These are phyloP conservation scores for maize (Zea mays) DNA, from an alignment of 176 grass and related monocot species.

Conservation along the genomic window DNA sequence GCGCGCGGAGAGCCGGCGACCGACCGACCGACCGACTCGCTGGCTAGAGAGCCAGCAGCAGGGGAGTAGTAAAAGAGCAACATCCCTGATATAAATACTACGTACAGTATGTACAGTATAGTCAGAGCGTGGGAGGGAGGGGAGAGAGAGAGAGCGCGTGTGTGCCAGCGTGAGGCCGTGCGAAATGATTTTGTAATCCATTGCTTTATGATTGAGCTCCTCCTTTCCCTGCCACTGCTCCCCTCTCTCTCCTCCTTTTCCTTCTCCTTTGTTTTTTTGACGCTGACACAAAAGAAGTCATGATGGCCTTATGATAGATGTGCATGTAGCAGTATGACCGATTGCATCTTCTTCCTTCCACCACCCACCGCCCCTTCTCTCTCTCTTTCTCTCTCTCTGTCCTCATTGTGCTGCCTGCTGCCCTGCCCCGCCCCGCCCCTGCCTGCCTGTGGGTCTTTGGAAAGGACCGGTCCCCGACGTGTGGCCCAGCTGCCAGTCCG, in stretches of 20 bases:
- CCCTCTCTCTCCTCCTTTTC: conserved; percentile 7
- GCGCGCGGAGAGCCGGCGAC: neutral
- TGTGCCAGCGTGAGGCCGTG: neutral
- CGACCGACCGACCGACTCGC: conserved; percentile 32
- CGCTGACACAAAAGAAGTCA: conserved; percentile 72
- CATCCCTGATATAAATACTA: conserved; percentile 78
- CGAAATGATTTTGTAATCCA: conserved; percentile 94
- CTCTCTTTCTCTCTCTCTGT: neutral
- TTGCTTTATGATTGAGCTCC: conserved; percentile 92
- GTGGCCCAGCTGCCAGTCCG: conserved; percentile 8
- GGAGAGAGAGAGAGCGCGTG: neutral
- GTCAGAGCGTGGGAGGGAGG: conserved; percentile 14
- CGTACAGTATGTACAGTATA: neutral
- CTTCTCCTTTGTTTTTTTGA: conserved; percentile 35
- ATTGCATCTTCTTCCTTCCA: conserved; percentile 13
- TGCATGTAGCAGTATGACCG: conserved; percentile 42
- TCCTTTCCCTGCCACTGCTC: conserved; percentile 32
- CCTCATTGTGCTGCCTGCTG: neutral
- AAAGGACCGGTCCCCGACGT: conserved; percentile 22
- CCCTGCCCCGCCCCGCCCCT: neutral
- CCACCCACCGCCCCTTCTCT: neutral
- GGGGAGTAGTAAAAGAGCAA: conserved; percentile 68
- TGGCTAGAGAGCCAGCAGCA: conserved; percentile 33
- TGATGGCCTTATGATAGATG: conserved; percentile 73
- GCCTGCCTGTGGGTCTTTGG: conserved; percentile 7